Evolutionary conservation across 225 moss, liverwort and hornwort genomes (phyloP), one percentile per base, ranked within the genome.

Genomic region (Takakia lepidozioides): DNA sequence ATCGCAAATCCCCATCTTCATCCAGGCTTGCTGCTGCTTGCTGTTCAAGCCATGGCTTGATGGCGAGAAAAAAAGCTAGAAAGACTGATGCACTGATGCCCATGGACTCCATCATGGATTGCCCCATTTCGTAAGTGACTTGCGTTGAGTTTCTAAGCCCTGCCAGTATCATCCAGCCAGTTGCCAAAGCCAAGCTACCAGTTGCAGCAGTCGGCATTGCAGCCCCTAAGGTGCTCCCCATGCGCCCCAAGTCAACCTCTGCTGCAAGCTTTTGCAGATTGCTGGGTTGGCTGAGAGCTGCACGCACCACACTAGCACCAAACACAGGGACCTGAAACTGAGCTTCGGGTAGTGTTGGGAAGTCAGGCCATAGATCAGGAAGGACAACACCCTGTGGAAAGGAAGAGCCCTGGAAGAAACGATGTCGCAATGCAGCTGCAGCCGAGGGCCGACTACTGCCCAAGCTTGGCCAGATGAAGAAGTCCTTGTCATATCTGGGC

Each of bases 401-500:
- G 47, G 42, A 62, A 56, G 65, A 52, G 46, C 65, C 68, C 54
- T 36, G 76, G 52, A 95, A 58, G 58, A 86, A 95, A 50, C 79
- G 81, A 58, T 89, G 93, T 27, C 50, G 71, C 63, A 95, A 76
- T 36, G 93, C 84, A 51, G 74, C 86, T 56, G 67, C 80, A 37
- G 93, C 93, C 48, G 86, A 86, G 48, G 93, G 93, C 53, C 93
- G 89, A 56, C 89, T 77, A 43, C 74, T 77, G 50, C 79, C 79
- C 61, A 86, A 61, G 72, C 85, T 84, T 62, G 86, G 89, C 93
- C 93, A 86, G 27, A 93, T 74, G 18, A 72, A 52, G 49, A 40
- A 67, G 16, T 55, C 59, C 49, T 63, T 77, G 64, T 86, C 75
- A 71, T 80, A 82, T 64, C 89, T 84, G 19, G 70, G 81, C 67